Evolutionary conservation across 2,329 filamentous ascomycete species (phyloP), one percentile per base, ranked within the genome.

Genomic region (Microdochium bolleyi): DNA sequence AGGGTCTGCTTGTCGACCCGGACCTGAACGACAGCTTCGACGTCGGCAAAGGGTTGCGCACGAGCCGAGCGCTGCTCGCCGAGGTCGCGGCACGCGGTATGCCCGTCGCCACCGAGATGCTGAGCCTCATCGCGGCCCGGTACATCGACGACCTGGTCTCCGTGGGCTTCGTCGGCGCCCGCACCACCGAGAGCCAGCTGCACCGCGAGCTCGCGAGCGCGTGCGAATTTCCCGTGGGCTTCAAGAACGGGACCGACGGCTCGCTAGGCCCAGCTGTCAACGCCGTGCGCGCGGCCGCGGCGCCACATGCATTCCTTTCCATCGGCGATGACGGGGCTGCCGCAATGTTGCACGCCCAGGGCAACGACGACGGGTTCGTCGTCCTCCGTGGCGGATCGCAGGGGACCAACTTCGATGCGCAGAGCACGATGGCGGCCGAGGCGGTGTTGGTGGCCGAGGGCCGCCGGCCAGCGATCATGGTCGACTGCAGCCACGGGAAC

Each of bases 231-330:
- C 94, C 94, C 2, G 91, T 99, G 13, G 94, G 94, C 50, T 99
- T 97, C 87, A 99, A 99, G 82, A 99, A 99, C 72, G 94, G 94
- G 58, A 97, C 94, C 27, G 94, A 97, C 68, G 94, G 94, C 50
- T 87, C 86, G 8, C 76, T 97, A 48, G 82, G 85, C 53, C 91
- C 96, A 3, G 92, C 94, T 13, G 89, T 97, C 61, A 94, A 99
- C 67, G 94, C 94, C 50, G 96, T 97, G 67, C 90, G 92, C 56
- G 89, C 94, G 16, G 92, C 94, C 50, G 85, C 82, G 68, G 89
- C 95, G 67, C 89, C 90, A 16, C 94, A 99, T 67, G 91, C 96
- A 76, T 97, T 97, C 80, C 80, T 99, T 62, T 95, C 91, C 4
- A 92, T 97, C 59, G 97, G 92, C 22, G 97, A 97, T 77, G 92